Evolutionary conservation across 805 yeast species (phyloP), one percentile per base, ranked within the genome.

Genomic region (Sugiyamaella qingdaonensis): DNA sequence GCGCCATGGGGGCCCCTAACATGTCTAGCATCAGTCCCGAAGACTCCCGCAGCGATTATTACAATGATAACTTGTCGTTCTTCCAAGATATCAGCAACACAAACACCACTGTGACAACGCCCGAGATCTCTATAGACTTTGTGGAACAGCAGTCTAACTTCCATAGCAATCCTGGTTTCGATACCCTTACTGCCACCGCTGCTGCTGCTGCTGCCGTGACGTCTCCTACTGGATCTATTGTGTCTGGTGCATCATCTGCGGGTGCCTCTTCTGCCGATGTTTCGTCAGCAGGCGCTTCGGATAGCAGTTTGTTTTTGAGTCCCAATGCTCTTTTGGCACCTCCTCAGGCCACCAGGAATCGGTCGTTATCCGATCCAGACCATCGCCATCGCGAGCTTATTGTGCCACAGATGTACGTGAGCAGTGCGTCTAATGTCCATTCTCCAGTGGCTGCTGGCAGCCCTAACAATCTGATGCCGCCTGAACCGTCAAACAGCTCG

Each of bases 341-440:
- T 43, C 18, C 29, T 29, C 52, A 10, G 46, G 2, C 46, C 19
- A 44, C 35, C 21, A 2, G 47, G 29, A 27, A 27, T 33, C 10
- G 47, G 31, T 32, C 35, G 10, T 2, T 44, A 14, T 27, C 51
- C 13, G 51, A 48, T 13, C 45, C 44, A 21, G 33, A 33, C 45
- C 45, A 27, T 8, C 44, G 27, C 43, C 52, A 29, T 42, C 41
- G 45, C 48, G 57, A 36, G 52, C 55, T 7, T 53, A 49, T 24
- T 51, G 57, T 4, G 52, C 52, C 46, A 52, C 57, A 13, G 53
- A 39, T 42, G 31, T 52, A 13, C 32, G 36, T 24, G 10, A 32
- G 37, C 37, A n/a, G 19, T n/a, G 34, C 37, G n/a, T 32, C 37
- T 45, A 32, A 9, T 16, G 27, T 21, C 11, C 27, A n/a, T 3